Percentiles rank a stretch among this genome's conserved stretches.
phyloP scores from a whole-genome alignment of 2,329 filamentous ascomycete genomes.

The Claviceps sp. region DNA sequence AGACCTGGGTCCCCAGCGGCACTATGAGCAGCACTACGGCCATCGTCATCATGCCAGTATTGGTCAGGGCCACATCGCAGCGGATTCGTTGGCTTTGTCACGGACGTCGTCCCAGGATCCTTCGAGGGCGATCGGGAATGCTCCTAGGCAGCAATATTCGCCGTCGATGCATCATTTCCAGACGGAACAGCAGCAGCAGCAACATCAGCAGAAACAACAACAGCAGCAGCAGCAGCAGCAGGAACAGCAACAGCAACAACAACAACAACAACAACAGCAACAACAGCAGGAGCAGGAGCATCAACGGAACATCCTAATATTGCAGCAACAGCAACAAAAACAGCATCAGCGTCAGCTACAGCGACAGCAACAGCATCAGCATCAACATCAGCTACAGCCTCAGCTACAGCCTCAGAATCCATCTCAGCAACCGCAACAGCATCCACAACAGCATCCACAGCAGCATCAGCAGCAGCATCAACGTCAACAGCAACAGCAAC shows the following conservation, averaged over 20 bases:
- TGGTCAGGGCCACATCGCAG: slow-evolving; percentile 20
- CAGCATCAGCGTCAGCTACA: too few relatives aligned
- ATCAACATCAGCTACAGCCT: too few relatives aligned
- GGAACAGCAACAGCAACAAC: background rate
- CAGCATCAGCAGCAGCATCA: too few relatives aligned
- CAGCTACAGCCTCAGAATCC: too few relatives aligned
- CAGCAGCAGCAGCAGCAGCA: background rate
- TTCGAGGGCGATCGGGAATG: slow-evolving; percentile 21
- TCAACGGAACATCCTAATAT: too few relatives aligned
- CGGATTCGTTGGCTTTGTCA: slow-evolving; percentile 26
- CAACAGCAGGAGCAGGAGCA: background rate
- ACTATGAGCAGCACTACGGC: slow-evolving; percentile 29
- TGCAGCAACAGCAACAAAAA: too few relatives aligned
- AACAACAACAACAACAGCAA: background rate
- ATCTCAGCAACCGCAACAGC: background rate
- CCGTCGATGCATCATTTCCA: slow-evolving; percentile 19
- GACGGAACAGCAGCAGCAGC: slow-evolving; percentile 6
- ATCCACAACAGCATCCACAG: background rate
- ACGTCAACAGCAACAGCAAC: slow-evolving; percentile 9
- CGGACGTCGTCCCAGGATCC: slow-evolving; percentile 29
- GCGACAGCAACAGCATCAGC: too few relatives aligned
- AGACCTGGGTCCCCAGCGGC: slow-evolving; percentile 27
- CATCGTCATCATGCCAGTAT: slow-evolving; percentile 26
- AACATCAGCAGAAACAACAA: background rate
- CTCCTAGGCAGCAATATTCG: slow-evolving; percentile 17